Evolutionary conservation across 768 basidiomycete genomes (phyloP), one percentile per base, ranked within the genome.

Genomic region (Kondoa subrosea): DNA sequence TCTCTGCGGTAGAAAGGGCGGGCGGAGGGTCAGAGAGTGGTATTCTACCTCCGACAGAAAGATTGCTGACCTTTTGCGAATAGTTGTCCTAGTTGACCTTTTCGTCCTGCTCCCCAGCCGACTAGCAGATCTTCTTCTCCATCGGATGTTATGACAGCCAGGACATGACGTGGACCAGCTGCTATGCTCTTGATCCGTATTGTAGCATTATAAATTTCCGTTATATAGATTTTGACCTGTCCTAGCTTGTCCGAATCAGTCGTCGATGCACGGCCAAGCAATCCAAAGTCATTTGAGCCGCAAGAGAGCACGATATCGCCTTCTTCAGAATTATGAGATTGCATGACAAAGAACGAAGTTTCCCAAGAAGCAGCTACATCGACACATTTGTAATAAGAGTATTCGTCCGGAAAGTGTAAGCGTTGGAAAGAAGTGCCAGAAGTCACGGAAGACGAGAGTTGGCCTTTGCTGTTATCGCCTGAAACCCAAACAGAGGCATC

Each of bases 41-140:
- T 15, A 25, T 25, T 15, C 56, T 56, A 25, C 16, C 25, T 25
- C 29, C 58, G 14, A 60, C 58, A 30, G 12, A 25, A 27, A 21
- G 21, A 2, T 30, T 16, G 65, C 56, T 40, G 27, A 4, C 27
- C 2, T 40, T n/a, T 14, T 17, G 12, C 17, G 1, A 14, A 33
- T n/a, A n/a, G 26, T 15, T 2, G 21, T 17, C 87, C 88, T 1
- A 97, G 82, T 74, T 96, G 91, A 2, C 90, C 89, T 73, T 92
- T 89, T 33, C 92, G 80, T 16, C 84, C 82, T 1, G 85, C 79
- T 3, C 91, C 92, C 91, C 92, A 96, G 4, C 91, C 91, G 15
- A 81, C 72, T 3, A 85, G 17, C 57, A 27, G 57, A 2, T 32
- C 64, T n/a, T 32, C 50, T 30, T 59, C 15, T 3, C 30, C 29